Evolutionary conservation across 1,284 basidiomycete species (phyloP).

Genomic region (Cystobasidiaceae sp.): DNA sequence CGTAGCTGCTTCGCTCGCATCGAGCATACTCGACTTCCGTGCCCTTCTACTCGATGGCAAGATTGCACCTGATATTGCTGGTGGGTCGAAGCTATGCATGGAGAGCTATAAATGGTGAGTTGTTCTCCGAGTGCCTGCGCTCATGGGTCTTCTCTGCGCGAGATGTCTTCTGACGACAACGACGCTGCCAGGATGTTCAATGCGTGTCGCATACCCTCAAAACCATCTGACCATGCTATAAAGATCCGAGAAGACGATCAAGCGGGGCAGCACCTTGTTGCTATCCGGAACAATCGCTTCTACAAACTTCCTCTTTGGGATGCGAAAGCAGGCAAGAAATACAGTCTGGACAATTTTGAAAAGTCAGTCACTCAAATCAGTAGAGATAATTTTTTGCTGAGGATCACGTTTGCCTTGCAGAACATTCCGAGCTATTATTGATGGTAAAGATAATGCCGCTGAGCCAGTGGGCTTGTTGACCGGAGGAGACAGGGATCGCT

Average conservation of each 20-base stretch:
- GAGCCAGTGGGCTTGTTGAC: constrained; percentile 70
- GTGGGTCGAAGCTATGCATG: constrained; percentile 75
- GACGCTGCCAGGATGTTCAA: constrained; percentile 70
- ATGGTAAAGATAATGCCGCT: constrained; percentile 48
- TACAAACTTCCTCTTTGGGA: constrained; percentile 65
- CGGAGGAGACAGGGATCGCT: constrained; percentile 70
- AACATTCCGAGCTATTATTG: constrained; percentile 68
- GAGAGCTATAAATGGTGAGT: constrained; percentile 67
- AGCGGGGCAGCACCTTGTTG: constrained; percentile 67
- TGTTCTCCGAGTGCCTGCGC: neutral
- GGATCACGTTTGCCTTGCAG: constrained; percentile 46
- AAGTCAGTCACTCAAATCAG: constrained; percentile 49
- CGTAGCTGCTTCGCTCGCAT: constrained; percentile 67
- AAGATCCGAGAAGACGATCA: constrained; percentile 62
- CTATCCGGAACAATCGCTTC: constrained; percentile 67
- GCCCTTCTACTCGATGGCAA: constrained; percentile 61
- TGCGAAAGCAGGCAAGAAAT: constrained; percentile 49
- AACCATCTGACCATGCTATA: constrained; percentile 68
- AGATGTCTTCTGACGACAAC: no score
- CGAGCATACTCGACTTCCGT: constrained; percentile 67
- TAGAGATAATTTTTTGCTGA: neutral
- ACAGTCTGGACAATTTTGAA: constrained; percentile 65
- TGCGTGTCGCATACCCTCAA: constrained; percentile 73
- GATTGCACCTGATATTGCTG: constrained; percentile 65
- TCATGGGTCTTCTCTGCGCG: neutral